Conservation (phyloP, 2,329 filamentous ascomycete genomes). For the Curvularia hawaiiensis region DNA sequence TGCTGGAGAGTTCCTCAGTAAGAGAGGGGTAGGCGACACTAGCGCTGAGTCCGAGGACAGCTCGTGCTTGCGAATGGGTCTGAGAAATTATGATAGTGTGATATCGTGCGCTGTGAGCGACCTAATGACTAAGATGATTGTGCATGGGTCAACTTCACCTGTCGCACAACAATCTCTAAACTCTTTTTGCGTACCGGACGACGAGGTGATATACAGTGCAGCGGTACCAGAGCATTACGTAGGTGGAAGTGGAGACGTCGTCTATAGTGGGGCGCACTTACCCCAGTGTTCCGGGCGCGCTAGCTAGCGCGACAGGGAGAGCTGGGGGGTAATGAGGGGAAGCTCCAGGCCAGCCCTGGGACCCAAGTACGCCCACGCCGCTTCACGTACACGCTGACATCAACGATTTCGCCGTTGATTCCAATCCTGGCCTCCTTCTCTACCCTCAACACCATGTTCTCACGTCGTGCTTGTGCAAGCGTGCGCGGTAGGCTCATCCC, state of each 20-base stretch:
- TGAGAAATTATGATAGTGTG: not conserved
- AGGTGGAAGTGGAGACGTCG: conserved; percentile 4
- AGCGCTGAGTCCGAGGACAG: not conserved
- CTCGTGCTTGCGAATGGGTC: not conserved
- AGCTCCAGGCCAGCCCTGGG: conserved; percentile 8
- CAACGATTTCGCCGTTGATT: not conserved
- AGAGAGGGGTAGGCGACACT: not conserved
- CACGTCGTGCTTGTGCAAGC: conserved; percentile 37
- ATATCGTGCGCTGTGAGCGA: not conserved
- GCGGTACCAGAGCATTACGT: not conserved
- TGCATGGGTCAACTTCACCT: not conserved
- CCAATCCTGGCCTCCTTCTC: conserved; percentile 1
- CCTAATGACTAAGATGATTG: not conserved
- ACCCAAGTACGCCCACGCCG: conserved; percentile 10
- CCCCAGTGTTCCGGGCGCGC: conserved; percentile 18
- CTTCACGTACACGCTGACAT: conserved; percentile 6
- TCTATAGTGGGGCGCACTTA: conserved; percentile 15
- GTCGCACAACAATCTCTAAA: not conserved
- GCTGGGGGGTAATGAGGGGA: conserved; percentile 21
- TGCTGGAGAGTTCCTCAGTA: not conserved
- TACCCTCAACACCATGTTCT: conserved; percentile 34
- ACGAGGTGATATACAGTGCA: not conserved
- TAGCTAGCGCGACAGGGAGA: conserved; percentile 16
- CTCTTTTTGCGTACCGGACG: not conserved
- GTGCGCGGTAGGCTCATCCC: conserved; percentile 31